Evolutionary conservation across 805 yeast species (phyloP), one percentile per base, ranked within the genome.

Genomic region (Naumovozyma dairenensis): DNA sequence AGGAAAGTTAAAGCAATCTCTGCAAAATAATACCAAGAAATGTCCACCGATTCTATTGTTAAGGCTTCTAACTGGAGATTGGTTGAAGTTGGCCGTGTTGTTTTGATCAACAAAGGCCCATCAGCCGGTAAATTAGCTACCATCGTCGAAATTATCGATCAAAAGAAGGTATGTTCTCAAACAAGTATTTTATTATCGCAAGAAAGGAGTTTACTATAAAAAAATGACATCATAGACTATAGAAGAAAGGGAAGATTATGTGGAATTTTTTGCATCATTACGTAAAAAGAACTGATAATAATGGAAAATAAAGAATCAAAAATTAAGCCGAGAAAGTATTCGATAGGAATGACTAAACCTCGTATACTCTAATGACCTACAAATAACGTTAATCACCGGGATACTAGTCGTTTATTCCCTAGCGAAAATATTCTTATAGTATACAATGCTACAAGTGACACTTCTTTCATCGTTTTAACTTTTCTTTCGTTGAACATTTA

Each of bases 1-100:
- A 12, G 26, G 6, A 24, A 7, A 24, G 26, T 24, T 24, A 24
- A 24, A 24, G 26, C 26, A 24, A 24, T 14, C 26, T 24, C 26
- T 24, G n/a, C 26, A 24, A 24, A 24, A 24, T 24, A 24, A 24
- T 28, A 28, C 16, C 28, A 28, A 52, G 59, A 58, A 59, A 74
- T 76, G 82, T 74, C 83, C 55, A 59, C 74, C 51, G 70, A 69
- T 59, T 65, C 84, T 64, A 69, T 80, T 65, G 89, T 89, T 69
- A 81, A 83, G 74, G 83, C 94, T 67, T 74, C 94, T 67, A 83
- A 83, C 87, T 89, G 97, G 97, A 84, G 96, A 83, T 77, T 77
- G 64, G 98, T 89, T 68, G 96, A 89, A 77, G 82, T 86, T 64
- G 98, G 98, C 69, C 94, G 98, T 75, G 82, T 89, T 66, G 95